These are phyloP conservation scores for Xylariaceae sp. DNA, from an alignment of 2,329 filamentous ascomycete genomes.

Conservation along the genomic window DNA sequence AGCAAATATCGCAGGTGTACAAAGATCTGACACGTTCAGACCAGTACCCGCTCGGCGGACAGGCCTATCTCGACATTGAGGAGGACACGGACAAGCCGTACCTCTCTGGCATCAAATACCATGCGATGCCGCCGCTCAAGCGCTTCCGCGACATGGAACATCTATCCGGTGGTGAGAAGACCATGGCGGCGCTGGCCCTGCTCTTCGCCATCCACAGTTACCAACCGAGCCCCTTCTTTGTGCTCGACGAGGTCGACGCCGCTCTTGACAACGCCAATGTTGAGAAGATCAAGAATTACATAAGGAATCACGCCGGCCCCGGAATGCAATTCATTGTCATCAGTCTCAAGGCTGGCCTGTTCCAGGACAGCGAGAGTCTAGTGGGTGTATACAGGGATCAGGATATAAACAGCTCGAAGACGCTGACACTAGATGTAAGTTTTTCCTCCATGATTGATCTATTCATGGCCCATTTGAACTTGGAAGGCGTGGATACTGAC, in stretches of 20 bases:
- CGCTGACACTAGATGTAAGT: slow-evolving; percentile 94
- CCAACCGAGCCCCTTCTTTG: slow-evolving; percentile 95
- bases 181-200: slow-evolving; percentile 95
- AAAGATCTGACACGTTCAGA: slow-evolving; percentile 90
- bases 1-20: slow-evolving; percentile 93
- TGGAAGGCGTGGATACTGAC: slow-evolving; percentile 29
- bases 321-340: slow-evolving; percentile 99
- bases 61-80: slow-evolving; percentile 85
- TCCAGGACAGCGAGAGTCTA: slow-evolving; percentile 94
- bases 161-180: slow-evolving; percentile 96
- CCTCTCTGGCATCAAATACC: slow-evolving; percentile 94
- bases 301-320: slow-evolving; percentile 88
- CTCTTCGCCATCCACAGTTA: slow-evolving; percentile 97
- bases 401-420: slow-evolving; percentile 87
- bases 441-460: background rate
- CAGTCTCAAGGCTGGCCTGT: slow-evolving; percentile 90
- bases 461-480: background rate
- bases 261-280: slow-evolving; percentile 99
- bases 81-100: slow-evolving; percentile 98
- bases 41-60: slow-evolving; percentile 91
- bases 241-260: slow-evolving; percentile 96
- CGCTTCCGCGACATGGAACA: slow-evolving; percentile 99
- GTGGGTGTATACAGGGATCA: slow-evolving; percentile 97
- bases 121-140: slow-evolving; percentile 98
- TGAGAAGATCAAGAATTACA: slow-evolving; percentile 94